Percentiles rank a stretch among this genome's conserved stretches.
phyloP scores from a whole-genome alignment of 2,329 filamentous ascomycete species.

The Sporothrix protearum region DNA sequence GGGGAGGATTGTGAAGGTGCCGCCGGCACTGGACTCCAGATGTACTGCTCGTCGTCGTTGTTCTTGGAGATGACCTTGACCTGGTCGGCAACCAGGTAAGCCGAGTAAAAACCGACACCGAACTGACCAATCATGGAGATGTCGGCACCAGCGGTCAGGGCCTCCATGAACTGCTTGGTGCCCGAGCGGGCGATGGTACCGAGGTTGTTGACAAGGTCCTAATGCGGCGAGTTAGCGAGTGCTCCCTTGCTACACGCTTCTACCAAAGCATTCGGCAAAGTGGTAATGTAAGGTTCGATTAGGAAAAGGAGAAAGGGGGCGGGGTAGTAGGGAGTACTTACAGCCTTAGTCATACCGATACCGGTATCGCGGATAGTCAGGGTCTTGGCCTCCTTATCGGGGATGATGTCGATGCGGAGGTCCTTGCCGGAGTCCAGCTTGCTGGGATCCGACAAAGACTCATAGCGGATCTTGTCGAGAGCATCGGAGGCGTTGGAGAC shows the following conservation, averaged over 20 bases:
- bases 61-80: slow-evolving; percentile 96
- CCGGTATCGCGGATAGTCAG: slow-evolving; percentile 95
- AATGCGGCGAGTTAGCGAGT: background rate
- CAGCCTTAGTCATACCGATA: slow-evolving; percentile 99
- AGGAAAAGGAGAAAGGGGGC: no score
- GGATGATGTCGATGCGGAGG: slow-evolving; percentile 97
- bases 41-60: slow-evolving; percentile 99
- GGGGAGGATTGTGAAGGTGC: slow-evolving; percentile 88
- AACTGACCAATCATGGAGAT: slow-evolving; percentile 99
- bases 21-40: slow-evolving; percentile 97
- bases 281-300: background rate
- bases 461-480: slow-evolving; percentile 99
- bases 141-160: slow-evolving; percentile 94
- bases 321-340: slow-evolving; percentile 51
- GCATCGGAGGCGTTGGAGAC: slow-evolving; percentile 99
- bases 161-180: slow-evolving; percentile 99
- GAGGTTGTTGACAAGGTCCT: slow-evolving; percentile 99
- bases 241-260: background rate
- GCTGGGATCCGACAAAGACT: slow-evolving; percentile 92
- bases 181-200: slow-evolving; percentile 98
- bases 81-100: slow-evolving; percentile 96
- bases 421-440: slow-evolving; percentile 98
- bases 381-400: slow-evolving; percentile 95
- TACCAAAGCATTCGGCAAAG: background rate
- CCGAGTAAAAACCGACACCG: slow-evolving; percentile 99